Evolutionary conservation across 2,329 filamentous ascomycete species (phyloP), one percentile per base, ranked within the genome.

Genomic region (Drechslera avenae): DNA sequence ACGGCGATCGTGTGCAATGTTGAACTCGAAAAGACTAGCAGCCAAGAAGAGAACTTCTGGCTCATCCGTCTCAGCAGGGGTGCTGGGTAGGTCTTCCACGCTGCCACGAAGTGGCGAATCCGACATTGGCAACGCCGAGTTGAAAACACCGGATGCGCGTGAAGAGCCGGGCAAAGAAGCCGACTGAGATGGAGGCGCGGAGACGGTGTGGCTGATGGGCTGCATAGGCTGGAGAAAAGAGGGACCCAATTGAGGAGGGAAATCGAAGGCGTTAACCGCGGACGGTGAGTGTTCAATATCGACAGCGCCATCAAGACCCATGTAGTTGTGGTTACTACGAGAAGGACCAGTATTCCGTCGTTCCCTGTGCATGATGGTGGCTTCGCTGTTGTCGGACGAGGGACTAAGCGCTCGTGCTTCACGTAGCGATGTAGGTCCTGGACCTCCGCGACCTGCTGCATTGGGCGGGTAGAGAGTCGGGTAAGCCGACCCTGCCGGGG

Each of bases 21-120:
- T 95, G 77, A 97, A 99, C 73, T 97, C 92, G 69, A 96, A 97
- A 26, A 97, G 82, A 63, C 90, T 96, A 16, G 93, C 94, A 12
- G 92, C 94, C 14, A 97, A 81, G 81, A 96, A 99, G 37, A 97
- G 78, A 6, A 96, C 85, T 49, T 87, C 88, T 57, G 87, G 88
- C 17, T 85, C 81, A 42, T 82, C 78, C 19, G 77, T 75, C 32
- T 78, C 44, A 78, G 78, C 37, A 72, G 79, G 32, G 4, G 69
- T 67, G 5, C 56, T 56, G 2, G 67, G 67, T 1, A 64, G 56
- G 3, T 66, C 63, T 26, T 59, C 62, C 19, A 57, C 51, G 17
- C 61, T 63, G 35, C 62, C 58, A 4, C 62, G 59, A 16, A 60
- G 54, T 5, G 69, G 70, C 2, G 64, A 70, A 62, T 95, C 90